Percentiles rank a stretch among this genome's conserved stretches.
These are phyloP conservation scores for Crithidia expoeki DNA, from an alignment of 208 protist species.

Conservation along the genomic window DNA sequence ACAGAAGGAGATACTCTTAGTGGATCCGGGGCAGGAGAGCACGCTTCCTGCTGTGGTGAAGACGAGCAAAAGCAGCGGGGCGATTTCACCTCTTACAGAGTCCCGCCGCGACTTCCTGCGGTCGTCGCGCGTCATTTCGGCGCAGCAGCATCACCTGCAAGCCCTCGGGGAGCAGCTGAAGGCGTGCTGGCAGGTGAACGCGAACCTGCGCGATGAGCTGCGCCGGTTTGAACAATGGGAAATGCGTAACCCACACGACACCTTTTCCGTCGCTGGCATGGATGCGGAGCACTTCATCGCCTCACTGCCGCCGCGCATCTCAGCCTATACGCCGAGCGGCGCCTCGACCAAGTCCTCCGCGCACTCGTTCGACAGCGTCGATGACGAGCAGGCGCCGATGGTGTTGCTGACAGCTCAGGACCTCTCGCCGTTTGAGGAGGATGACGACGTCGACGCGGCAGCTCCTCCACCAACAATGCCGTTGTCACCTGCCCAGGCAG, in stretches of 20 bases:
- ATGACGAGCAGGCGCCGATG: conserved; percentile 8
- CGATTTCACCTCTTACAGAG: background rate
- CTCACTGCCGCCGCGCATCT: conserved; percentile 30
- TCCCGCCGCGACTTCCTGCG: conserved; percentile 7
- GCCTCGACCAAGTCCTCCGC: conserved; percentile 10
- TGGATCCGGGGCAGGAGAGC: background rate
- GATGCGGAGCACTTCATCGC: conserved; percentile 38
- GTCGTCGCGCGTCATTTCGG: conserved; percentile 11
- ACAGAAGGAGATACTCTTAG: conserved; percentile 11
- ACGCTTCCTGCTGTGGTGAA: background rate
- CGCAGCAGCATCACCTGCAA: conserved; percentile 23
- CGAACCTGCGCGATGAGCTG: conserved; percentile 24
- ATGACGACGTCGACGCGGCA: background rate
- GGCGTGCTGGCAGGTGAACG: conserved; percentile 30
- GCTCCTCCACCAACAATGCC: no score
- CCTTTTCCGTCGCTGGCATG: conserved; percentile 26
- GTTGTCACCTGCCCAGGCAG: background rate
- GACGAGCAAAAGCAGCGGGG: background rate
- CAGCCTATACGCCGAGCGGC: background rate
- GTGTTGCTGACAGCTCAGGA: conserved; percentile 35
- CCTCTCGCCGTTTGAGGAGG: conserved; percentile 8
- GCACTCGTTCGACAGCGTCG: conserved; percentile 17
- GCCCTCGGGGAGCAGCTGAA: conserved; percentile 16
- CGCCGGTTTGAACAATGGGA: conserved; percentile 26
- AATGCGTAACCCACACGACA: conserved; percentile 19